Evolutionary conservation across 1,284 basidiomycete genomes (phyloP).

Genomic region (Ceratobasidium theobromae): DNA sequence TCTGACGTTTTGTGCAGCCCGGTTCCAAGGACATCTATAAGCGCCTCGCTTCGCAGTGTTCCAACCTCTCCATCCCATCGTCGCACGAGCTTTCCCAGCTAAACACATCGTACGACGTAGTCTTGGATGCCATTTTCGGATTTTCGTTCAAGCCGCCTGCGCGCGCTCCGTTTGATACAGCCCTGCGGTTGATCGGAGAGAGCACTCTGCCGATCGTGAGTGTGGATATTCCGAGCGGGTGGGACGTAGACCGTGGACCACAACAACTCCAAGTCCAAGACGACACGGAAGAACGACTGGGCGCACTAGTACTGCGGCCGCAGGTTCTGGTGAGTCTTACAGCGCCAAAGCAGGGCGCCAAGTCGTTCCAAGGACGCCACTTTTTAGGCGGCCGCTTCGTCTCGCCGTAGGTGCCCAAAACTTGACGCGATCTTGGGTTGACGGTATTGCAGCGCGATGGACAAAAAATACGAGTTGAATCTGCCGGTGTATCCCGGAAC

Average conservation of each 20-base stretch:
- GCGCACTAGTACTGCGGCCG: constrained; percentile 62
- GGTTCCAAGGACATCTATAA: constrained; percentile 88
- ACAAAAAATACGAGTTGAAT: constrained; percentile 72
- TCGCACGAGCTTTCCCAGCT: constrained; percentile 53
- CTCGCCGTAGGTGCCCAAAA: constrained; percentile 65
- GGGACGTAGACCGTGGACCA: constrained; percentile 84
- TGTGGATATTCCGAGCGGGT: constrained; percentile 95
- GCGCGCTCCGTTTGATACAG: constrained; percentile 81
- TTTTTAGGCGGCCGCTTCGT: constrained; percentile 94
- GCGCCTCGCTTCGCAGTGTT: constrained; percentile 83
- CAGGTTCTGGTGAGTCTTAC: constrained; percentile 88
- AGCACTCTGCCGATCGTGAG: constrained; percentile 78
- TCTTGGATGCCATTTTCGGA: constrained; percentile 95
- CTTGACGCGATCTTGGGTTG: not conserved
- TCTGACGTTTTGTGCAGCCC: constrained; percentile 51
- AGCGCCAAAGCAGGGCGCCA: constrained; percentile 88
- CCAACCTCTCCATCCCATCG: constrained; percentile 80
- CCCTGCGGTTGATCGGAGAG: constrained; percentile 66
- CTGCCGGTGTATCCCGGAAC: constrained; percentile 73
- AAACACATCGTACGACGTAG: constrained; percentile 64
- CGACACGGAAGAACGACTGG: constrained; percentile 42
- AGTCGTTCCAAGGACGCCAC: constrained; percentile 76
- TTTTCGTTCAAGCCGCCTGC: constrained; percentile 93
- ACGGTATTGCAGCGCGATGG: constrained; percentile 54
- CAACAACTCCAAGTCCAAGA: constrained; percentile 35